phyloP scores from a whole-genome alignment of 2,329 filamentous ascomycete genomes.

The Microdochium paspali region DNA sequence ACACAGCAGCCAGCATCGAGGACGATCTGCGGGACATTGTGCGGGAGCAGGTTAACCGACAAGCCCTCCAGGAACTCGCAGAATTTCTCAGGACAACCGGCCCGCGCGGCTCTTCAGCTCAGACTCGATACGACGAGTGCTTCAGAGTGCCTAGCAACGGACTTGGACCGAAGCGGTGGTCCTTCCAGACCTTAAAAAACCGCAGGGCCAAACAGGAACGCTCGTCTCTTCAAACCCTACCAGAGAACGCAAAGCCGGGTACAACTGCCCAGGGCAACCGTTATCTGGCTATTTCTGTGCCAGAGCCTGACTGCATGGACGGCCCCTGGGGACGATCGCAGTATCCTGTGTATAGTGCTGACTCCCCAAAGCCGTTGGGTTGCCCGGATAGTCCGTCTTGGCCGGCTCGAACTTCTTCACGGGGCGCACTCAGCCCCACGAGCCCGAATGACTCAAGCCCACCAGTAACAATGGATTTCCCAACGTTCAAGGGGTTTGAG shows the following conservation, averaged over 20 bases:
- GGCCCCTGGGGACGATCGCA: conserved; percentile 11
- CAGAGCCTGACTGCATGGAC: conserved; percentile 4
- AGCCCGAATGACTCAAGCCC: background rate
- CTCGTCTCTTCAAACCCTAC: conserved; percentile 3
- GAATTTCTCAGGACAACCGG: conserved; percentile 12
- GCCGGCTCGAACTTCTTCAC: conserved; percentile 12
- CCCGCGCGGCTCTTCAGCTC: conserved; percentile 7
- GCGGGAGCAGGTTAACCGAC: conserved; percentile 8
- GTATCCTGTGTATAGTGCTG: conserved; percentile 8
- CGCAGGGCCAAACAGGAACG: conserved; percentile 7
- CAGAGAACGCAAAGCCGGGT: conserved; percentile 7
- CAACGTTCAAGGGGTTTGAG: background rate
- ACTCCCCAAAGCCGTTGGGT: background rate
- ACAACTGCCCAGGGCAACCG: conserved; percentile 8
- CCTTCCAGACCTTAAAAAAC: conserved; percentile 11
- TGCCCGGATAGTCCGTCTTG: conserved; percentile 3
- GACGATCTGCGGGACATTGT: conserved; percentile 6
- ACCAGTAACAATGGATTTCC: background rate
- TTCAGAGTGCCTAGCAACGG: conserved; percentile 4
- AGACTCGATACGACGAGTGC: conserved; percentile 8
- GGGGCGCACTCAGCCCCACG: conserved; percentile 1
- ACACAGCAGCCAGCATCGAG: conserved; percentile 1
- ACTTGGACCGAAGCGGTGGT: conserved; percentile 6
- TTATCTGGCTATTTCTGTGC: conserved; percentile 8
- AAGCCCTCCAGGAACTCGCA: conserved; percentile 10